Evolutionary conservation across 805 yeast species (phyloP).

Genomic region (fission yeast (Schizosaccharomyces pombe)): DNA sequence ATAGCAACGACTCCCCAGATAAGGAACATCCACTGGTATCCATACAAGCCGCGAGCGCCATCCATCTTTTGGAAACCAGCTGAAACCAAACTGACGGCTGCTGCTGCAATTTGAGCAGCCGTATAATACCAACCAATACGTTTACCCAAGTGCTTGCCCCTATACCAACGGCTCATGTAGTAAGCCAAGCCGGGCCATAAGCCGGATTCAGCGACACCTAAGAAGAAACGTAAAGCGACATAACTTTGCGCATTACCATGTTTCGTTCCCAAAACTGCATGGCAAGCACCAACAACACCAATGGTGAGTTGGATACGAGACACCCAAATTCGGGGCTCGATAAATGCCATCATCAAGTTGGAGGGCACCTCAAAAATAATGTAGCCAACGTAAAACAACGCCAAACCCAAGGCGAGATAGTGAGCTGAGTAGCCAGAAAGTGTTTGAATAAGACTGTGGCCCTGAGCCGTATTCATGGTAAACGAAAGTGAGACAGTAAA

Average conservation of each 20-base stretch:
- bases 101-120: conserved; percentile 75
- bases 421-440: conserved; percentile 29
- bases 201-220: conserved; percentile 48
- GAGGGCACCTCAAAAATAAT: conserved; percentile 45
- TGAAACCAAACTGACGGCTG: conserved; percentile 68
- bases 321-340: conserved; percentile 71
- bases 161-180: conserved; percentile 67
- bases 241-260: conserved; percentile 28
- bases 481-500: conserved; percentile 5
- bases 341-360: conserved; percentile 62
- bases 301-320: conserved; percentile 54
- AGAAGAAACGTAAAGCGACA: conserved; percentile 36
- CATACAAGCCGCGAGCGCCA: conserved; percentile 40
- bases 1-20: conserved; percentile 53
- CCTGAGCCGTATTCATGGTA: conserved; percentile 54
- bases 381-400: conserved; percentile 52
- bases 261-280: conserved; percentile 29
- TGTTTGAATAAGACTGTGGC: conserved; percentile 46
- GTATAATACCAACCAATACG: conserved; percentile 76
- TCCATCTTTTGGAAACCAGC: conserved; percentile 80
- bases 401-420: conserved; percentile 47
- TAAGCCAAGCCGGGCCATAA: conserved; percentile 63
- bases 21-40: conserved; percentile 73
- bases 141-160: conserved; percentile 47
- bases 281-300: conserved; percentile 57